Percentiles rank a stretch among this genome's conserved stretches.
These are phyloP conservation scores for Fusarium sp. DNA, from an alignment of 2,329 filamentous ascomycete species.

Conservation along the genomic window DNA sequence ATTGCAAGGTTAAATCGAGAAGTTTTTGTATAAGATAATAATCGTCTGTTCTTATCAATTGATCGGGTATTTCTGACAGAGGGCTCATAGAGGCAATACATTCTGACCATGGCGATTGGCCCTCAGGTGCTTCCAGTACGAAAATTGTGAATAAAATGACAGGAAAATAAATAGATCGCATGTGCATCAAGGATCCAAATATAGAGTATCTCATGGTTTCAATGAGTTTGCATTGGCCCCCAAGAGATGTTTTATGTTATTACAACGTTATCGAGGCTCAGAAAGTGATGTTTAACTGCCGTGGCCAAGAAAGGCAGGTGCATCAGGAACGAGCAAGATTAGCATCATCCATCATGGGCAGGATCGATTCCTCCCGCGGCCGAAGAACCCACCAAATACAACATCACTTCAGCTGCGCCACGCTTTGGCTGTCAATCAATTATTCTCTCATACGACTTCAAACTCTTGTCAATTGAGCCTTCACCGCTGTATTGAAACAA, in stretches of 20 bases:
- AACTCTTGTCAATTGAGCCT: not conserved
- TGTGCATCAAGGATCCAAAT: not conserved
- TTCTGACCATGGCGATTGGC: slow-evolving; percentile 1
- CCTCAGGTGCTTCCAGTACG: not conserved
- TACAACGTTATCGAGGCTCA: not conserved
- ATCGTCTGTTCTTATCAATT: rapidly evolving
- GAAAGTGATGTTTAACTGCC: slow-evolving; percentile 1
- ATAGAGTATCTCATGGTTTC: not conserved
- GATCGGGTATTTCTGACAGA: rapidly evolving
- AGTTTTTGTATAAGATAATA: rapidly evolving
- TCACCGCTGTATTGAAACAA: not conserved
- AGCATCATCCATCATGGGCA: not conserved
- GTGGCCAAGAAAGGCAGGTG: slow-evolving; percentile 1
- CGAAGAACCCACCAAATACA: slow-evolving; percentile 7
- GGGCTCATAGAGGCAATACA: rapidly evolving
- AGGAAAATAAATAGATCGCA: not conserved
- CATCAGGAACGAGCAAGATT: not conserved
- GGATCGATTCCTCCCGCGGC: slow-evolving; percentile 1
- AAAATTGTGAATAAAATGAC: not conserved
- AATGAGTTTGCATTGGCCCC: not conserved
- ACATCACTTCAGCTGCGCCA: slow-evolving; percentile 10
- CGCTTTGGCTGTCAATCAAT: not conserved
- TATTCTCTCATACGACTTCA: not conserved
- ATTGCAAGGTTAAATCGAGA: rapidly evolving
- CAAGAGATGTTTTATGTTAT: not conserved